phyloP scores from a whole-genome alignment of 441 rosid genomes.

The Erysimum cheiri region DNA sequence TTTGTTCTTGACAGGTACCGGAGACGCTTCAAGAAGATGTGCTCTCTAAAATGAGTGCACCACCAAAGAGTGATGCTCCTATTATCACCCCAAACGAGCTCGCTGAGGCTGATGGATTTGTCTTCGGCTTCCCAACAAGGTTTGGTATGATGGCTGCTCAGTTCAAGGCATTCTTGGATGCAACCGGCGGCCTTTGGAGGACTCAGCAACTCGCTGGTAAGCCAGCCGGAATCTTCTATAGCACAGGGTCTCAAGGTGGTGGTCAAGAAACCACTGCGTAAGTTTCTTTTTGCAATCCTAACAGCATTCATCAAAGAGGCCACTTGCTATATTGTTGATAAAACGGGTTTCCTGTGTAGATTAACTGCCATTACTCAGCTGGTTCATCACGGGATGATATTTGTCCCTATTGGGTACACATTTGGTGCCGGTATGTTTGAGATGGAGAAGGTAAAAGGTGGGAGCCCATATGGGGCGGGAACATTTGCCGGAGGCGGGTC shows the following conservation, averaged over 20 bases:
- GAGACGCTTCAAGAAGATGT: constrained; percentile 85
- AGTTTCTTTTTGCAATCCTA: constrained; percentile 28
- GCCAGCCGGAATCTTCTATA: constrained; percentile 92
- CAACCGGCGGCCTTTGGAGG: constrained; percentile 92
- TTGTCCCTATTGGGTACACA: constrained; percentile 92
- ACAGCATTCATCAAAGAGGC: not conserved
- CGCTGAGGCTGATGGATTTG: constrained; percentile 82
- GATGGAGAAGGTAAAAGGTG: constrained; percentile 93
- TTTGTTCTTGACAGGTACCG: constrained; percentile 60
- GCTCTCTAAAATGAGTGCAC: constrained; percentile 86
- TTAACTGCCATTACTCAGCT: constrained; percentile 96
- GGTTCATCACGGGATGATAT: constrained; percentile 94
- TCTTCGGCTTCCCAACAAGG: constrained; percentile 95
- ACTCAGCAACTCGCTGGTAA: constrained; percentile 92
- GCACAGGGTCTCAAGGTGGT: constrained; percentile 98
- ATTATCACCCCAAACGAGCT: constrained; percentile 71
- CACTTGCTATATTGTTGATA: not conserved
- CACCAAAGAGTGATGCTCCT: constrained; percentile 83
- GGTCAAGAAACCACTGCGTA: constrained; percentile 99
- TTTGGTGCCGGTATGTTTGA: constrained; percentile 98
- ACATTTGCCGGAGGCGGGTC: constrained; percentile 94
- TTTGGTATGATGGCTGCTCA: constrained; percentile 98
- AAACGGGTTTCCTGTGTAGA: constrained; percentile 18
- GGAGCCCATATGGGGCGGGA: constrained; percentile 95
- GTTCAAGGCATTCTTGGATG: constrained; percentile 89